Base-by-base conservation (phyloP, 805 yeast genomes). In the Ogataea methylovora region DNA sequence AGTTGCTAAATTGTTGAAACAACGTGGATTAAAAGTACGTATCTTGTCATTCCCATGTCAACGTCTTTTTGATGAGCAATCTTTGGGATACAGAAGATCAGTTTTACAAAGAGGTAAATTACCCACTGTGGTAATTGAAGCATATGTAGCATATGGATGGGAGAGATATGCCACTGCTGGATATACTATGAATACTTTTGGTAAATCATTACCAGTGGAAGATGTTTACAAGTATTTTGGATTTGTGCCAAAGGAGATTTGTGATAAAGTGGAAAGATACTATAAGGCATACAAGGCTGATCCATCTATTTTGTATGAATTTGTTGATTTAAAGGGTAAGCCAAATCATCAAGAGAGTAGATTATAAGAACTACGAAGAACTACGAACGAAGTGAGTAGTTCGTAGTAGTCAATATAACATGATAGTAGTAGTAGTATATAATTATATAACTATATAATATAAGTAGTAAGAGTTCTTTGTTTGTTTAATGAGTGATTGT, bases 41-140 rank as follows among this genome's bases (percentile, higher is more conserved):
- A 83, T 92, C 45, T 96, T 92, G 34, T 88, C 97, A 22, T 51
- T 92, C 48, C 97, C 97, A 58, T 97, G 87, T 70, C 82, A 84
- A 79, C 69, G 65, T 65, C 82, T 95, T 40, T 92, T 92, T 56
- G 94, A 84, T 67, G 58, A 68, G 52, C 98, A 92, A 74, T 46
- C 86, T 14, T 57, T 67, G 47, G 90, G 80, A 54, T 92, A 92
- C 73, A 71, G 68, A 67, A 71, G 84, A 54, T 71, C 85, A 37
- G 94, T 92, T 43, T 73, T 92, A 65, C 98, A 98, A 17, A 30
- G 33, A 60, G 94, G 88, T 60, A 92, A 94, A 55, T 77, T 84
- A 38, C 97, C 97, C 62, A 78, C 85, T 58, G 47, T 92, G 65
- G 85, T 96, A 38, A 84, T 90, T 46, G 98, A 92, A 76, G 97